Evolutionary conservation across 495 filamentous ascomycete genomes (phyloP).

Genomic region (Aspergillus avenaceus): DNA sequence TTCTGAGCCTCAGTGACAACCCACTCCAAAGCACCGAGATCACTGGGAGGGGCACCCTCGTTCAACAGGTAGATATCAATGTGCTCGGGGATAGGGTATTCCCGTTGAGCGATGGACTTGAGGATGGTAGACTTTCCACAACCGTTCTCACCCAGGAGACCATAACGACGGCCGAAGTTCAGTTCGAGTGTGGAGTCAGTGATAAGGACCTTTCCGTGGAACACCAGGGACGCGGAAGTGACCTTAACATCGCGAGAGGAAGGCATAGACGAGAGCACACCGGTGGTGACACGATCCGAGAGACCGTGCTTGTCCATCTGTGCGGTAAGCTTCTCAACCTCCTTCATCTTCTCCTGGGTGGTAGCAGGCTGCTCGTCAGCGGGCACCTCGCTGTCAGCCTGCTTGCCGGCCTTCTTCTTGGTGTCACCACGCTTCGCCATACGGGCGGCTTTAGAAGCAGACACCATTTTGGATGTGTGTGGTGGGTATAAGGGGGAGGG

Average conservation of each 20-base stretch:
- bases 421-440: conserved; percentile 83
- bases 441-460: conserved; percentile 95
- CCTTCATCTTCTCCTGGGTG: conserved; percentile 65
- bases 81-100: conserved; percentile 94
- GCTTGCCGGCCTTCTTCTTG: conserved; percentile 67
- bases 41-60: conserved; percentile 88
- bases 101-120: conserved; percentile 88
- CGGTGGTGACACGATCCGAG: conserved; percentile 96
- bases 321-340: conserved; percentile 73
- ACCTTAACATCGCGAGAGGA: conserved; percentile 93
- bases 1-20: conserved; percentile 93
- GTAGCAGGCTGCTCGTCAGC: conserved; percentile 66
- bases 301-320: conserved; percentile 96
- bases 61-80: conserved; percentile 98
- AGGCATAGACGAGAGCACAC: conserved; percentile 82
- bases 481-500: conserved; percentile 11
- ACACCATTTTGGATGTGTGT: conserved; percentile 52
- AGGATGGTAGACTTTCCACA: conserved; percentile 97
- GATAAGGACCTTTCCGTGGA: conserved; percentile 96
- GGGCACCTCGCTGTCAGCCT: conserved; percentile 55
- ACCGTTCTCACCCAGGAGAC: conserved; percentile 95
- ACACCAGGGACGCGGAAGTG: conserved; percentile 86
- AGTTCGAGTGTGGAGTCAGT: conserved; percentile 90
- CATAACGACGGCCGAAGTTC: conserved; percentile 89
- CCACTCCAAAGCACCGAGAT: conserved; percentile 92